phyloP scores from a whole-genome alignment of 192 early-diverging fungal genomes.

The Chytriomyces sp. region DNA sequence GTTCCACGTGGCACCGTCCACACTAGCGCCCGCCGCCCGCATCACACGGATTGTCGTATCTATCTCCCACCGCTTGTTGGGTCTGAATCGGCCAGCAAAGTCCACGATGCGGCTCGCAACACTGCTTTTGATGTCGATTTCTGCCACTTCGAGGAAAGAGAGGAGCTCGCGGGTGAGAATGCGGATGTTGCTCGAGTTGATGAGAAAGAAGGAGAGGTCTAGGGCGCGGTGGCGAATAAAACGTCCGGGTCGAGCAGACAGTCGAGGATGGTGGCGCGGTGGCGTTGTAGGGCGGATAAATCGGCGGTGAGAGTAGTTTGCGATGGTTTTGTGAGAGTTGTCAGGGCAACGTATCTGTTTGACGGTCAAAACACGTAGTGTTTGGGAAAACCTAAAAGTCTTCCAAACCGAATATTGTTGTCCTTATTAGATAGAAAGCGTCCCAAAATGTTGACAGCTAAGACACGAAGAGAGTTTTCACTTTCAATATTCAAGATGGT shows the following conservation, averaged over 20 bases:
- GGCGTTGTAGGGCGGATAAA: slow-evolving; percentile 92
- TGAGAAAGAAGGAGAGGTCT: slow-evolving; percentile 94
- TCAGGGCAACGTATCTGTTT: slow-evolving; percentile 90
- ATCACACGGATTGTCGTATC: slow-evolving; percentile 93
- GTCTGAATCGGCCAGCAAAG: slow-evolving; percentile 88
- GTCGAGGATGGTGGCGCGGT: slow-evolving; percentile 93
- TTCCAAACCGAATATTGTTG: slow-evolving; percentile 89
- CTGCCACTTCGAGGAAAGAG: slow-evolving; percentile 88
- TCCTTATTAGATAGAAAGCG: slow-evolving; percentile 93
- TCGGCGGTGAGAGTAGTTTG: slow-evolving; percentile 72
- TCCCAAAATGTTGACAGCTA: slow-evolving; percentile 98
- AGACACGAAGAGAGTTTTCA: slow-evolving; percentile 84
- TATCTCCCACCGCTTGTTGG: slow-evolving; percentile 95
- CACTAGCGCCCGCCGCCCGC: slow-evolving; percentile 57
- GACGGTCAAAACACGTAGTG: not conserved
- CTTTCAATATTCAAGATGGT: slow-evolving; percentile 95
- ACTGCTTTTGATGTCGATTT: slow-evolving; percentile 82
- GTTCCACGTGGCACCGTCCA: slow-evolving; percentile 54
- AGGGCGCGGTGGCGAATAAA: slow-evolving; percentile 95
- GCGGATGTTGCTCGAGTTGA: slow-evolving; percentile 90
- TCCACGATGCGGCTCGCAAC: slow-evolving; percentile 91
- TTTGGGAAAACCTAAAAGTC: not conserved
- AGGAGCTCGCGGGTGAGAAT: slow-evolving; percentile 91
- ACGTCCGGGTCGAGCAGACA: slow-evolving; percentile 95
- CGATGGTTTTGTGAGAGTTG: slow-evolving; percentile 85